A percentile compares a stretch with the other conserved stretches of the same genome.
These are phyloP conservation scores for Tardiomyces depauwii DNA, from an alignment of 1,139 yeast genomes.

Conservation along the genomic window DNA sequence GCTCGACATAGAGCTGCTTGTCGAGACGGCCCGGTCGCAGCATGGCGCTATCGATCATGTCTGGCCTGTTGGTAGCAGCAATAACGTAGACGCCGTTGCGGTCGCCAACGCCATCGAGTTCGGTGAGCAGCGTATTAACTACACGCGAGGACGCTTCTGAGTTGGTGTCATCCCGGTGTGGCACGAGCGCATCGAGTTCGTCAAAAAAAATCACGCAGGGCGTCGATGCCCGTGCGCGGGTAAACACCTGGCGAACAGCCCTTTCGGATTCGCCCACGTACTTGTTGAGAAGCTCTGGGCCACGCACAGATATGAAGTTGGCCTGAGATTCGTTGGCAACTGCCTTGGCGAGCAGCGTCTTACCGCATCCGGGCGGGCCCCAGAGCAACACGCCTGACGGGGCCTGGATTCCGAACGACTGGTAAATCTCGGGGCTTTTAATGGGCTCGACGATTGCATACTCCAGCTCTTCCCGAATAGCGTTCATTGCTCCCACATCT, in stretches of 20 bases:
- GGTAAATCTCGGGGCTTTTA: conserved; percentile 80
- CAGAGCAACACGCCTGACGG: conserved; percentile 96
- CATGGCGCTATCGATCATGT: conserved; percentile 98
- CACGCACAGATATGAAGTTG: conserved; percentile 87
- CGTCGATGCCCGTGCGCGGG: conserved; percentile 85
- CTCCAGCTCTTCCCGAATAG: conserved; percentile 78
- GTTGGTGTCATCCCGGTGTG: conserved; percentile 73
- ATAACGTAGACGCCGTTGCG: conserved; percentile 87
- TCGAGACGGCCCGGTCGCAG: conserved; percentile 93
- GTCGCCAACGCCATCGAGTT: conserved; percentile 87
- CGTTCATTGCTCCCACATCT: conserved; percentile 80
- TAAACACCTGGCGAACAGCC: conserved; percentile 90
- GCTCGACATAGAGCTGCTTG: conserved; percentile 81
- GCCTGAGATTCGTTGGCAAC: conserved; percentile 97
- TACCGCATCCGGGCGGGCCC: conserved; percentile 99
- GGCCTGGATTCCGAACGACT: conserved; percentile 86
- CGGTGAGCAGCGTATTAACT: conserved; percentile 87
- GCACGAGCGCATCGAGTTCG: conserved; percentile 92
- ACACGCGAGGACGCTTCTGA: conserved; percentile 91
- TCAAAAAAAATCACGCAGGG: conserved; percentile 96
- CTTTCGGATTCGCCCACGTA: conserved; percentile 95
- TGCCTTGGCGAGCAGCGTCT: conserved; percentile 88
- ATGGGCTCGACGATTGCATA: conserved; percentile 98
- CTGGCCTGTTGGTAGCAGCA: conserved; percentile 97
- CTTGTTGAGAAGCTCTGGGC: conserved; percentile 88